A percentile compares a stretch with the other conserved stretches of the same genome.
Evolutionary conservation across 495 filamentous ascomycete species (phyloP).

Genomic region (Terfezia claveryi): DNA sequence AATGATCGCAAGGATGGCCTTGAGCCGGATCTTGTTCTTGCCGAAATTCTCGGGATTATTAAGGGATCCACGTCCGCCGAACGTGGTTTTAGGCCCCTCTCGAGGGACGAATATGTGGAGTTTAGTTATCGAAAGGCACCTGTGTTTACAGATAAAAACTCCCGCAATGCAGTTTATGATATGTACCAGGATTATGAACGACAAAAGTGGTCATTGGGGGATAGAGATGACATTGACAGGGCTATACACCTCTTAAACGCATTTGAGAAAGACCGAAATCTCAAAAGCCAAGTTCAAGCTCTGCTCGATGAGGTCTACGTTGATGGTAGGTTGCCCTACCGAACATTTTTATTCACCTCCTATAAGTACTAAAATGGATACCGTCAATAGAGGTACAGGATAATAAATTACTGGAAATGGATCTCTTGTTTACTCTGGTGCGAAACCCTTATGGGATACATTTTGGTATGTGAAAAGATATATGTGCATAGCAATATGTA

Average conservation of each 20-base stretch:
- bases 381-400: constrained; percentile 23
- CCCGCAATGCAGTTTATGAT: constrained; percentile 18
- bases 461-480: constrained; percentile 4
- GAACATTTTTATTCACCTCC: background rate
- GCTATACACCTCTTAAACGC: constrained; percentile 12
- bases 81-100: background rate
- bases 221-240: constrained; percentile 23
- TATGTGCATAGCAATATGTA: too few species aligned
- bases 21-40: background rate
- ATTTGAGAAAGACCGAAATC: constrained; percentile 3
- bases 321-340: constrained; percentile 16
- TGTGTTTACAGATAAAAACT: constrained; percentile 15
- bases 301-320: constrained; percentile 27
- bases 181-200: constrained; percentile 23
- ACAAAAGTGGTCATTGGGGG: constrained; percentile 15
- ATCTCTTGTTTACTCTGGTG: constrained; percentile 21
- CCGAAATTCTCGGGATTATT: background rate
- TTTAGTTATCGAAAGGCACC: constrained; percentile 1
- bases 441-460: constrained; percentile 22
- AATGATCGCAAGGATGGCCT: background rate
- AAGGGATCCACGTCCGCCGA: background rate
- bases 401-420: constrained; percentile 22
- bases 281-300: constrained; percentile 3
- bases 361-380: too few species aligned
- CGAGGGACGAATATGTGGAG: background rate